Conservation (phyloP, 176 grass and related monocot species). For the Hordeum marinum region DNA sequence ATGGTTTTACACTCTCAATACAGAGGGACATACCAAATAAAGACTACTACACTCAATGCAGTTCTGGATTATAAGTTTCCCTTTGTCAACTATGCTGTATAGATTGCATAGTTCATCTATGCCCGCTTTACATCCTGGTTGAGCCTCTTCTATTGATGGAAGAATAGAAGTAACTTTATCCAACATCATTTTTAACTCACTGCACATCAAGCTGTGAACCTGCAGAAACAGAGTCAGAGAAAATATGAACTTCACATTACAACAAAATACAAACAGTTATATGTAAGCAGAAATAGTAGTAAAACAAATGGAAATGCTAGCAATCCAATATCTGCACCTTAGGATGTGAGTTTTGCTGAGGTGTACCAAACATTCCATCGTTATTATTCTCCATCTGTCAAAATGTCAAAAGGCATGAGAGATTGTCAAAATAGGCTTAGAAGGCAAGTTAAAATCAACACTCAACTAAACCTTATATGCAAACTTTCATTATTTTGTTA, state of each 20-base stretch:
- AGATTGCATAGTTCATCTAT: conserved; percentile 85
- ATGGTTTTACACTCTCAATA: background rate
- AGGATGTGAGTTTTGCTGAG: background rate
- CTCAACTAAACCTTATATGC: background rate
- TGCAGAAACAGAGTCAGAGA: conserved; percentile 11
- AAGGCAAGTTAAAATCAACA: background rate
- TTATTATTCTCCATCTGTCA: conserved; percentile 21
- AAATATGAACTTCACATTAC: background rate
- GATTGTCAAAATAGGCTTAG: background rate
- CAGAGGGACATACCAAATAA: conserved; percentile 66
- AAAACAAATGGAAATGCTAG: background rate
- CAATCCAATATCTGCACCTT: conserved; percentile 27
- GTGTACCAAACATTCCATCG: background rate
- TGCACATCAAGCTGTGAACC: conserved; percentile 69
- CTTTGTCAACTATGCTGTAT: conserved; percentile 82
- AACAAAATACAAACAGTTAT: background rate
- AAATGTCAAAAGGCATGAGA: conserved; percentile 1
- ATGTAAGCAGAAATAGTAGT: background rate
- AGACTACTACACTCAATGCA: conserved; percentile 79
- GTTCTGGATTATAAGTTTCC: conserved; percentile 59
- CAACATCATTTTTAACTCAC: conserved; percentile 62
- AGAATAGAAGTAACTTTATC: conserved; percentile 73
- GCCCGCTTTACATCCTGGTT: conserved; percentile 67
- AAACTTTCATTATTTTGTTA: background rate
- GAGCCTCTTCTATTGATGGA: conserved; percentile 80